A percentile compares a stretch with the other conserved stretches of the same genome.
These are phyloP conservation scores for Periconia digitata DNA, from an alignment of 2,329 filamentous ascomycete species.

Conservation along the genomic window DNA sequence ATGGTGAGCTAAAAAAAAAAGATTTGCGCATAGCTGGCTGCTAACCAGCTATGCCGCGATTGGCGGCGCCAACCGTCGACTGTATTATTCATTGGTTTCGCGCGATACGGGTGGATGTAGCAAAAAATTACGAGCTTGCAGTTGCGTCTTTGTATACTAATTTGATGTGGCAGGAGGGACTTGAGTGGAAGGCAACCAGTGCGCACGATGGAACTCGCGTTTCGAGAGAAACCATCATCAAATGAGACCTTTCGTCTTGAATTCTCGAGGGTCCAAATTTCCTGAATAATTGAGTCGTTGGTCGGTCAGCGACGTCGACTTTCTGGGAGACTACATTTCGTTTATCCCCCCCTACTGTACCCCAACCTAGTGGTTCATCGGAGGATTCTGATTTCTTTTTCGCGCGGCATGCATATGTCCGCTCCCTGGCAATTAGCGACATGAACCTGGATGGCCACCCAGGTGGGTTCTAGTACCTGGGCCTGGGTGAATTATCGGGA, in stretches of 20 bases:
- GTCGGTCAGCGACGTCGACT: not conserved
- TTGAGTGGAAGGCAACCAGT: no score
- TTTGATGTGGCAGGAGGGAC: slow-evolving; percentile 5
- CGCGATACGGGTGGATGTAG: slow-evolving; percentile 1
- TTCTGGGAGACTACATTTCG: not conserved
- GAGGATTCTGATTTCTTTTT: no score
- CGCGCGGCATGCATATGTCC: no score
- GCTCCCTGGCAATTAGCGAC: no score
- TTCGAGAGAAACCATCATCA: no score
- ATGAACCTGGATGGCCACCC: not conserved
- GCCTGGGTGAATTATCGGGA: not conserved
- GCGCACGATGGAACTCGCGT: no score
- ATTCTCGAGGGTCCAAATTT: no score
- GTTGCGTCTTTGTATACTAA: slow-evolving; percentile 9
- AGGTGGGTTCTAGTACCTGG: not conserved
- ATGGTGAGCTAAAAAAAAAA: slow-evolving; percentile 60
- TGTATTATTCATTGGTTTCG: slow-evolving; percentile 1
- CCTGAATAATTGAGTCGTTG: no score
- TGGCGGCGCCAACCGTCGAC: not conserved
- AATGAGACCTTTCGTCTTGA: no score
- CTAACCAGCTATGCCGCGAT: not conserved
- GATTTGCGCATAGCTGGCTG: not conserved
- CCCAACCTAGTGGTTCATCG: not conserved
- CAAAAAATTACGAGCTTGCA: not conserved
- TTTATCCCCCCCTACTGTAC: no score